Conservation (phyloP, 2,329 filamentous ascomycete species). For the Fusarium nematophilum region DNA sequence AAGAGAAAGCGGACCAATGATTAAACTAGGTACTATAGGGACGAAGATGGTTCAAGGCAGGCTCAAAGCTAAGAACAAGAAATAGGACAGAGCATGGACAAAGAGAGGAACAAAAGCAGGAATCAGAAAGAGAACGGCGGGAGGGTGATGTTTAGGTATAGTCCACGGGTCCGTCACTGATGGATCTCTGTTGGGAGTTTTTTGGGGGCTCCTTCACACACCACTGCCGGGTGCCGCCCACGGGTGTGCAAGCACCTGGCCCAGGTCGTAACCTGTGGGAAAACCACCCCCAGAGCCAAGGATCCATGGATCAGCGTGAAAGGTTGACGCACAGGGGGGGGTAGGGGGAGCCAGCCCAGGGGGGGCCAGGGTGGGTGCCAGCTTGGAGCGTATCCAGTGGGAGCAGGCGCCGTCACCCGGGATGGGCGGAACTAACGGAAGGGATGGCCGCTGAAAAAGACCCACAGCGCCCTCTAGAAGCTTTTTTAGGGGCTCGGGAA, state of each 20-base stretch:
- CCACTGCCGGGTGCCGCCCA: conserved; percentile 27
- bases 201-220: conserved; percentile 16
- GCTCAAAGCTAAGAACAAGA: not conserved
- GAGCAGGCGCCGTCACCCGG: conserved; percentile 39
- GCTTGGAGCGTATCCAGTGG: conserved; percentile 39
- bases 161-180: conserved; percentile 20
- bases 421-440: conserved; percentile 35
- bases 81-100: conserved; percentile 1
- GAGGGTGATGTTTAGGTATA: conserved; percentile 31
- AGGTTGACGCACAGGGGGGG: conserved; percentile 31
- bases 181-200: conserved; percentile 20
- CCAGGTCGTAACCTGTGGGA: not conserved
- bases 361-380: conserved; percentile 28
- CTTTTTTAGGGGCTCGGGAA: conserved; percentile 33
- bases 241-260: conserved; percentile 8
- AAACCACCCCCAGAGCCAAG: conserved; percentile 27
- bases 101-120: conserved; percentile 23
- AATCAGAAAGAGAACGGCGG: conserved; percentile 9
- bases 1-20: conserved; percentile 14
- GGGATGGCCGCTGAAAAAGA: conserved; percentile 12
- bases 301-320: conserved; percentile 19
- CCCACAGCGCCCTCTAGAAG: conserved; percentile 34
- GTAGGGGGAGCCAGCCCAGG: conserved; percentile 1
- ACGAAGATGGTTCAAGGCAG: conserved; percentile 15
- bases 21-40: conserved; percentile 22